phyloP scores from a whole-genome alignment of 2,329 filamentous ascomycete species.

The Helotiales sp. region DNA sequence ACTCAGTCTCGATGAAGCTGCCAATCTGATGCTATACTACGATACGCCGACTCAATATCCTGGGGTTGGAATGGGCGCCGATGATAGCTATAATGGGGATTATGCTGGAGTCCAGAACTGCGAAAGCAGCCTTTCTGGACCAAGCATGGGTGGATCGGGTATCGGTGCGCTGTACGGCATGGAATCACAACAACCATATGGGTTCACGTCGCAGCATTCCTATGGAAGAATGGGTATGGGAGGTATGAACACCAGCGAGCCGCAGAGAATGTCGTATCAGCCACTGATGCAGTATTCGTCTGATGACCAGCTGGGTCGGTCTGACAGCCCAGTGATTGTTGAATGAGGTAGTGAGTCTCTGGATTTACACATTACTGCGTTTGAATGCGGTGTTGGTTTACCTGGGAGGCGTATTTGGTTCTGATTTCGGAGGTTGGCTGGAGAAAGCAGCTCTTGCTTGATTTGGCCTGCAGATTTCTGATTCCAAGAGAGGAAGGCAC shows the following conservation, averaged over 20 bases:
- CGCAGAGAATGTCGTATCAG: slow-evolving; percentile 17
- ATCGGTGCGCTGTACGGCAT: slow-evolving; percentile 16
- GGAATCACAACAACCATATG: slow-evolving; percentile 18
- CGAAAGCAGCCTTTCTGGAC: slow-evolving; percentile 9
- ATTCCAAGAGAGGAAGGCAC: not conserved
- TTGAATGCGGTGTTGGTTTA: not conserved
- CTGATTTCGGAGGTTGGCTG: not conserved
- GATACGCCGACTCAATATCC: slow-evolving; percentile 21
- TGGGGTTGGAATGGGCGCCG: not conserved
- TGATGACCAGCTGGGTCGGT: slow-evolving; percentile 21
- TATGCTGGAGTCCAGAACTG: slow-evolving; percentile 12
- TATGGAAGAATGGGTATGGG: slow-evolving; percentile 8
- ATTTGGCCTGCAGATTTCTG: not conserved
- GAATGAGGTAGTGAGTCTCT: slow-evolving; percentile 23
- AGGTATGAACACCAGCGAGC: slow-evolving; percentile 12
- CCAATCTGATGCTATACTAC: slow-evolving; percentile 34
- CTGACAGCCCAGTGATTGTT: slow-evolving; percentile 33
- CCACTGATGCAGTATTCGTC: slow-evolving; percentile 12
- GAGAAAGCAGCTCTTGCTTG: not conserved
- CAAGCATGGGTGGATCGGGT: slow-evolving; percentile 6
- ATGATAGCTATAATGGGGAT: not conserved
- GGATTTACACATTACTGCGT: no score
- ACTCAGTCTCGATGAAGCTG: slow-evolving; percentile 26
- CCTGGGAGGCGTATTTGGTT: not conserved
- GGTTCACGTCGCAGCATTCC: not conserved